Evolutionary conservation across 768 basidiomycete genomes (phyloP).

Genomic region (Boletus insuetus): DNA sequence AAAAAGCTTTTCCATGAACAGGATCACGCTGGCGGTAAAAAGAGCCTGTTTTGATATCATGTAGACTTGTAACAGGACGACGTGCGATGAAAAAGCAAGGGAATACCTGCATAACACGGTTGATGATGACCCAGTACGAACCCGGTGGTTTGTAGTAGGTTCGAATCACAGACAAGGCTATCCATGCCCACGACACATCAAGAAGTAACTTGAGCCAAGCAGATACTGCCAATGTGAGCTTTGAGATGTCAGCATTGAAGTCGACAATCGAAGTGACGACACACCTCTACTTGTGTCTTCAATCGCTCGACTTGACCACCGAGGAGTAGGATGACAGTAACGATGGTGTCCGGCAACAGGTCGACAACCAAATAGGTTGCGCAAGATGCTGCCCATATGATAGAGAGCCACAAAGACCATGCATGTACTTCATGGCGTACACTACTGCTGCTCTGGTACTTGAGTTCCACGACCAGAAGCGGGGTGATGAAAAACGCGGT

Average conservation of each 20-base stretch:
- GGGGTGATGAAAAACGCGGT: constrained; percentile 66
- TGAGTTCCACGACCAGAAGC: constrained; percentile 62
- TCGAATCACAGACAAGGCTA: constrained; percentile 62
- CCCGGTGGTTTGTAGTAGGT: constrained; percentile 57
- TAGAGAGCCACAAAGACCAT: constrained; percentile 67
- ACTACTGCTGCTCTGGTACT: constrained; percentile 45
- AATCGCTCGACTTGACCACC: constrained; percentile 64
- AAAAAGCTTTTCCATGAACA: constrained; percentile 57
- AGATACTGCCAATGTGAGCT: constrained; percentile 68
- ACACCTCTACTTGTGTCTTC: constrained; percentile 67
- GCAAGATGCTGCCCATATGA: constrained; percentile 63
- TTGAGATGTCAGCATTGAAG: constrained; percentile 1
- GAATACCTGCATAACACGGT: constrained; percentile 67
- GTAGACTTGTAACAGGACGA: constrained; percentile 1
- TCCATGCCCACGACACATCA: constrained; percentile 72
- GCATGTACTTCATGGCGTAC: constrained; percentile 56
- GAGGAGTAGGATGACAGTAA: constrained; percentile 51
- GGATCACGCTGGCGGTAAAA: constrained; percentile 42
- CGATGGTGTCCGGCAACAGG: constrained; percentile 53
- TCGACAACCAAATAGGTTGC: constrained; percentile 65
- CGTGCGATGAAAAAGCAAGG: neutral
- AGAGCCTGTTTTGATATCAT: constrained; percentile 35
- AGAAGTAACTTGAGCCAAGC: constrained; percentile 70
- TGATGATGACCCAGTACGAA: constrained; percentile 64
- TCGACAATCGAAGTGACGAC: neutral